Evolutionary conservation across 495 filamentous ascomycete genomes (phyloP), one percentile per base, ranked within the genome.

Genomic region (Penicillium waksmanii): DNA sequence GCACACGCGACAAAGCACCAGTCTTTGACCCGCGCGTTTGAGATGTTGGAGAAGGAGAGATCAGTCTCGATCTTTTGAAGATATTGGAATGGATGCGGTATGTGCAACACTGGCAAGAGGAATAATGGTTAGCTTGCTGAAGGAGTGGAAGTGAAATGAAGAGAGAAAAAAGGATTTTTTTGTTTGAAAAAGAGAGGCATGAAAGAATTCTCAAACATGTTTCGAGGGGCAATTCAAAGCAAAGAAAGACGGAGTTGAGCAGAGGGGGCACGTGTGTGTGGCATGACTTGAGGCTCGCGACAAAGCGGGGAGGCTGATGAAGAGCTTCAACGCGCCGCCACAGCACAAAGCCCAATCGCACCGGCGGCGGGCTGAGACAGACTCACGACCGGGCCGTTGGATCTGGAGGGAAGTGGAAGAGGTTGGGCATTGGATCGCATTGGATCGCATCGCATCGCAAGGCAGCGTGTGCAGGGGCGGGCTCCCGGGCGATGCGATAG

Each of bases 261-360:
- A 19, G n/a, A 19, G 48, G 54, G 44, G 48, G 57, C 42, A 68
- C 44, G 56, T 60, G 35, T 56, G 55, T 31, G 54, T 67, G 64
- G 64, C 61, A 69, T 69, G 64, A 67, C 55, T 42, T 23, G 64
- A 61, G 66, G 43, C 51, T 57, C 64, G 34, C 43, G 52, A 48
- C 19, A 56, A 64, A 63, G 61, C 54, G 67, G 59, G 61, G 53
- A 34, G 43, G 36, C 40, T 21, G 52, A 49, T 52, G 51, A 35
- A 19, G n/a, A 44, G 36, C 33, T 40, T 35, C 54, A 12, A 55
- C 52, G 36, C 36, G 57, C 51, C 25, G 13, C 11, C 27, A 27
- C 38, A 56, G 55, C n/a, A 23, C 8, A 56, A 11, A 18, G 47
- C 52, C 19, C 33, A 55, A 53, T 59, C 17, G 57, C 42, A 34